Evolutionary conservation across 345 rosid genomes (phyloP), one percentile per base, ranked within the genome.

Genomic region (Syzygium jambos): DNA sequence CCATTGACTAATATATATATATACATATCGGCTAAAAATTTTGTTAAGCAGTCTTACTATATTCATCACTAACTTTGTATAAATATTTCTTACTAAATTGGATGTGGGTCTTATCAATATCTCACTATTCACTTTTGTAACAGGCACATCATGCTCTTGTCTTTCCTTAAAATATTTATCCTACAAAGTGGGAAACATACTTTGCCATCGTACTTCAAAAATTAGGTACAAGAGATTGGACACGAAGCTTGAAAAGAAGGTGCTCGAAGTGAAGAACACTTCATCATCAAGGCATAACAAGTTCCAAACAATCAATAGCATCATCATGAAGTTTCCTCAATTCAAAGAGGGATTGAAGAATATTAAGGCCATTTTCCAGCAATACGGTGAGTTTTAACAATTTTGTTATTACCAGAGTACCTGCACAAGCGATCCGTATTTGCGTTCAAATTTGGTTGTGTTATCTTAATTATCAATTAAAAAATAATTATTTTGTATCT

Each of bases 311-410:
- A 91, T 97, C 56, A 92, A 97, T 89, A 94, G 95, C 77, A 93
- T 97, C 87, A 92, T 96, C 91, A 43, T 95, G 94, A 93, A 89
- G 88, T 96, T 97, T 89, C 97, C 98, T 63, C 93, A 89, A 89
- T 92, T 94, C 63, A 92, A 88, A 90, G 93, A 94, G 82, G 95
- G 94, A 85, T 89, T 94, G 90, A 93, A 92, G 91, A 90, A 91
- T 93, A 94, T 96, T 92, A 92, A 91, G 90, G 90, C 88, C 51
- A 92, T 94, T 41, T 97, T 95, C 85, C 93, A 93, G 85, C 95
- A 92, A 49, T 95, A 90, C 46, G 99, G 98, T 95, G 86, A 52
- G 93, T 89, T 83, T 55, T 38, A 43, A 77, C 22, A 38, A 51
- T 73, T 73, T 73, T 38, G 14, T 19, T 34, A 73, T 73, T 41